phyloP scores from a whole-genome alignment of 768 basidiomycete species.

The Paxillus rubicundulus region DNA sequence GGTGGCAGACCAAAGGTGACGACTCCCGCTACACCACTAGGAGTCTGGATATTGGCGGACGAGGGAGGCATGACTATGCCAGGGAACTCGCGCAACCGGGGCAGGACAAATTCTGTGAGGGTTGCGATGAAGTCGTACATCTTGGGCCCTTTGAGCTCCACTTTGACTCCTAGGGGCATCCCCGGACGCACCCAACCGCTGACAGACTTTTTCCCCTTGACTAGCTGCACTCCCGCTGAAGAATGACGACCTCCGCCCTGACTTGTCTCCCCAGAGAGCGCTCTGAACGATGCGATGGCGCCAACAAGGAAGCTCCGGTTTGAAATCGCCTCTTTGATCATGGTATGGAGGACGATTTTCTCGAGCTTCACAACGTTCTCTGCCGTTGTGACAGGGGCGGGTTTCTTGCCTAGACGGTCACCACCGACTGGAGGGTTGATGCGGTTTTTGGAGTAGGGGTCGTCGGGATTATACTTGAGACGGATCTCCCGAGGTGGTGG shows the following conservation, averaged over 20 bases:
- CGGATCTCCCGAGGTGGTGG: constrained; percentile 57
- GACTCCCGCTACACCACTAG: constrained; percentile 80
- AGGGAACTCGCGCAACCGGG: constrained; percentile 85
- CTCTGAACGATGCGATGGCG: constrained; percentile 85
- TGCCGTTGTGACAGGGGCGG: constrained; percentile 61
- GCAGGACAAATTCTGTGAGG: constrained; percentile 92
- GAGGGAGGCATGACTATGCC: constrained; percentile 80
- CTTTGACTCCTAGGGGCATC: constrained; percentile 82
- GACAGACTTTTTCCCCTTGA: constrained; percentile 62
- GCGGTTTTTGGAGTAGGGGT: constrained; percentile 83
- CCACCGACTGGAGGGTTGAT: constrained; percentile 75
- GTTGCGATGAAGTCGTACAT: constrained; percentile 95
- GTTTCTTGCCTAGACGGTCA: constrained; percentile 61
- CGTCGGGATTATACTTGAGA: constrained; percentile 66
- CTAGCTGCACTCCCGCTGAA: constrained; percentile 75
- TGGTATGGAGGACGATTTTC: constrained; percentile 80
- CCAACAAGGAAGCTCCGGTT: constrained; percentile 74
- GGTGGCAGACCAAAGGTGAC: constrained; percentile 87
- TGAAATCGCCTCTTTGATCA: constrained; percentile 75
- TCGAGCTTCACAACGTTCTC: constrained; percentile 76
- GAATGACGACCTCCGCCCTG: constrained; percentile 70
- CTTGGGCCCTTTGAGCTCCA: constrained; percentile 82
- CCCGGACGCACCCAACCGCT: constrained; percentile 84
- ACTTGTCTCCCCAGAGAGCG: constrained; percentile 80
- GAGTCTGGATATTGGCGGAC: constrained; percentile 65